Percentiles rank a stretch among this genome's conserved stretches.
Conservation (phyloP, 2,329 filamentous ascomycete species). For the Metarhizium humberi region DNA sequence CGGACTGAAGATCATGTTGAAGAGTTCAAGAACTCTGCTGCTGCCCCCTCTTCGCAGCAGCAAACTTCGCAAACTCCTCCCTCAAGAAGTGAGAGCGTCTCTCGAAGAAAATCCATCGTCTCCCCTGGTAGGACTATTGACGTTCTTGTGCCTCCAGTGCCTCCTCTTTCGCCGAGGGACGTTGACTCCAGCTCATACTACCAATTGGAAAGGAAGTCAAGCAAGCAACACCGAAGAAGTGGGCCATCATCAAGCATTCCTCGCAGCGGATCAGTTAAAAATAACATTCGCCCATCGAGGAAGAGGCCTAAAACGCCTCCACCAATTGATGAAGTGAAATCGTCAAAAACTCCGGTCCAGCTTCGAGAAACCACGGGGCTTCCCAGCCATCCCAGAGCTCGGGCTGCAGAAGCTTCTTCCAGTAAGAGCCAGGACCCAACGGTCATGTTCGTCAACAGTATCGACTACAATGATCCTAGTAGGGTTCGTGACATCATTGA, state of each 20-base stretch:
- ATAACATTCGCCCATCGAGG: conserved; percentile 22
- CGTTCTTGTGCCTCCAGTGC: conserved; percentile 7
- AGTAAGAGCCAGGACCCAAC: conserved; percentile 27
- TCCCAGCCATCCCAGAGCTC: conserved; percentile 36
- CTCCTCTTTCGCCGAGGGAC: conserved; percentile 2
- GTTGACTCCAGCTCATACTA: not conserved
- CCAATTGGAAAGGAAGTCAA: not conserved
- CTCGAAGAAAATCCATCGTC: not conserved
- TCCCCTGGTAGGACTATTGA: not conserved
- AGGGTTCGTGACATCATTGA: conserved; percentile 5
- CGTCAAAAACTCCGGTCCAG: conserved; percentile 28
- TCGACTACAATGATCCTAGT: conserved; percentile 43
- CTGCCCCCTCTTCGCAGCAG: not conserved
- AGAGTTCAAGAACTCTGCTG: not conserved
- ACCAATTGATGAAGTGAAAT: conserved; percentile 11
- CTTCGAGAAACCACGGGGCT: conserved; percentile 36
- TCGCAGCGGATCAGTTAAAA: conserved; percentile 20
- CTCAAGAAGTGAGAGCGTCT: not conserved
- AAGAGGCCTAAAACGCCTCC: conserved; percentile 14
- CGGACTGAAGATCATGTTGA: not conserved
- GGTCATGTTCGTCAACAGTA: conserved; percentile 47
- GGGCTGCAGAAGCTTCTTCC: conserved; percentile 20
- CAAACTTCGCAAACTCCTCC: not conserved
- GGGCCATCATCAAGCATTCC: conserved; percentile 16
- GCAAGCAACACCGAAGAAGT: conserved; percentile 2